Conservation (phyloP, 2,329 filamentous ascomycete genomes). For the Teratosphaeria nubilosa region DNA sequence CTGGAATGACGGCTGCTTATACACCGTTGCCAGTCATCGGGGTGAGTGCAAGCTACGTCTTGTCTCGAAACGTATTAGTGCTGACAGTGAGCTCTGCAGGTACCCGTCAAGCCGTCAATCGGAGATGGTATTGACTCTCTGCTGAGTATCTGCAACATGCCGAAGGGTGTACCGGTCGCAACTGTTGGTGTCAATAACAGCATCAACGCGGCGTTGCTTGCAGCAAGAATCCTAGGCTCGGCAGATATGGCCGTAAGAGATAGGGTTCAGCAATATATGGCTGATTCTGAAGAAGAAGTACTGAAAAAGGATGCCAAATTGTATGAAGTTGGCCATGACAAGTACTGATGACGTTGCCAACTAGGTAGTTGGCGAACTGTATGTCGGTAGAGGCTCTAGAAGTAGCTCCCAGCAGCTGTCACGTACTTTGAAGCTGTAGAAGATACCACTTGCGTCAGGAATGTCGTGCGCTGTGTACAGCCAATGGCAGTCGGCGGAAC, state of each 20-base stretch:
- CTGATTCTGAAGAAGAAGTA: conserved; percentile 54
- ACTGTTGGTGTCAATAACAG: conserved; percentile 38
- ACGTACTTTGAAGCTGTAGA: too few relatives aligned
- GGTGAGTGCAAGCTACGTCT: neutral
- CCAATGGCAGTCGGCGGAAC: too few relatives aligned
- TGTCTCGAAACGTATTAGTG: neutral
- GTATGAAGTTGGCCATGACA: neutral
- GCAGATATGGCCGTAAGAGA: conserved; percentile 44
- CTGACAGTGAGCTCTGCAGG: neutral
- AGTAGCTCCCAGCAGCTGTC: too few relatives aligned
- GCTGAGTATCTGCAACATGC: conserved; percentile 44
- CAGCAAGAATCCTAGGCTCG: conserved; percentile 33
- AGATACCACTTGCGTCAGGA: too few relatives aligned
- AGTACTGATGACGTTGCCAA: neutral
- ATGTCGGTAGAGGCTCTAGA: too few relatives aligned
- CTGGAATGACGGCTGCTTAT: conserved; percentile 42
- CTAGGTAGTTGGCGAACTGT: too few relatives aligned
- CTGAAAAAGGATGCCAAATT: conserved; percentile 51
- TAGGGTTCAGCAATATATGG: conserved; percentile 52
- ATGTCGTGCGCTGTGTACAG: too few relatives aligned
- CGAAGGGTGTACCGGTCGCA: conserved; percentile 33
- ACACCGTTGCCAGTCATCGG: conserved; percentile 43
- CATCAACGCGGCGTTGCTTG: conserved; percentile 38
- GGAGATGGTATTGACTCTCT: conserved; percentile 42
- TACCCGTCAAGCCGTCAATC: conserved; percentile 40